These are phyloP conservation scores for Trichosporon sp. DNA, from an alignment of 1,284 basidiomycete species.

Conservation along the genomic window DNA sequence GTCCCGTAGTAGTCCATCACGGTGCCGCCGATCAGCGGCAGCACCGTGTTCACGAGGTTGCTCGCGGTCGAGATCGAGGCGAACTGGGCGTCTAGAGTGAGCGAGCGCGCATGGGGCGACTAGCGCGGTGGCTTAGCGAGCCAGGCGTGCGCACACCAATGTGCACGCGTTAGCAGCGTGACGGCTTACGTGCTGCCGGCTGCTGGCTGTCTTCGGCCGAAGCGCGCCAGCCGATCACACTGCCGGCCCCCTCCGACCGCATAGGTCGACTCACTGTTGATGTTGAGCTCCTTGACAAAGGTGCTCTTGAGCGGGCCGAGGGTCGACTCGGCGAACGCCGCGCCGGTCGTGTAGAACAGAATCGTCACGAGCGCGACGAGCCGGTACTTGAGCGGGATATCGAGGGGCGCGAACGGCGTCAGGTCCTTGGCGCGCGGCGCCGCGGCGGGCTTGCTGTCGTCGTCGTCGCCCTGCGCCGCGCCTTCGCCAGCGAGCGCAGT, in stretches of 20 bases:
- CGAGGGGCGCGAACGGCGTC: not conserved
- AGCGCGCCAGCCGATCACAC: not conserved
- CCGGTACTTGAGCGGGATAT: constrained; percentile 18
- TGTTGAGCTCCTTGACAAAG: constrained; percentile 36
- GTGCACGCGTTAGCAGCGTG: not conserved
- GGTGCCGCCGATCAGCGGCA: constrained; percentile 51
- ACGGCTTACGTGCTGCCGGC: not conserved
- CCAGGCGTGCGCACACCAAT: not conserved
- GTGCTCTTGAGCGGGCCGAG: constrained; percentile 48
- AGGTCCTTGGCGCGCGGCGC: not conserved
- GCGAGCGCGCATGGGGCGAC: not conserved
- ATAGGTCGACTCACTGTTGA: constrained; percentile 31
- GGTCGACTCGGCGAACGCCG: constrained; percentile 30
- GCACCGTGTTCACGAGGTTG: constrained; percentile 48
- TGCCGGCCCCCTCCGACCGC: no score
- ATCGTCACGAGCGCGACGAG: constrained; percentile 32
- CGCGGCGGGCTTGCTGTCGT: not conserved
- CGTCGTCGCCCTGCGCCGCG: not conserved
- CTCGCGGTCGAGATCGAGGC: constrained; percentile 47
- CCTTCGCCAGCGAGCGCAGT: not conserved
- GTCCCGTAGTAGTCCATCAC: constrained; percentile 51
- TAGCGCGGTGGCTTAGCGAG: not conserved
- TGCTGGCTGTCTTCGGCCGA: not conserved
- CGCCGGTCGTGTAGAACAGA: constrained; percentile 39
- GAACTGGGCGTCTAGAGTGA: constrained; percentile 42